phyloP scores from a whole-genome alignment of 768 basidiomycete species.

The Tylopilus subfusipes region DNA sequence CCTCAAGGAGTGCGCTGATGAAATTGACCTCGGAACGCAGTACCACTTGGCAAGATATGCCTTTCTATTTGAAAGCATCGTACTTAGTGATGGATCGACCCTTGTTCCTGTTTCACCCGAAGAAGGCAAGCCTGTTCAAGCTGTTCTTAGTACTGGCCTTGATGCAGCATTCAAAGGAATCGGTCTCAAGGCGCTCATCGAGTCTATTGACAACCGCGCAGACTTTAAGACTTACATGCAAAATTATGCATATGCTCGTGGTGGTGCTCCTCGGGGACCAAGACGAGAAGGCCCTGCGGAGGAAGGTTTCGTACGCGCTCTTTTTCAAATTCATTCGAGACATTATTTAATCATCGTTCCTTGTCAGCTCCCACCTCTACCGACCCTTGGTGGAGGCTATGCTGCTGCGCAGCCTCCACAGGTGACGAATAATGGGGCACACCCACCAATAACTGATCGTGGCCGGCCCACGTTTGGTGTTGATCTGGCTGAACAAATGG shows the following conservation, averaged over 20 bases:
- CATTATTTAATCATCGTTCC: slow-evolving; percentile 2
- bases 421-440: slow-evolving; percentile 26
- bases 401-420: slow-evolving; percentile 24
- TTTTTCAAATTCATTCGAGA: slow-evolving; percentile 2
- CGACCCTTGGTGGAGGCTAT: slow-evolving; percentile 37
- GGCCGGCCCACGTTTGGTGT: slow-evolving; percentile 88
- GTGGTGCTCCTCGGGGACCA: slow-evolving; percentile 63
- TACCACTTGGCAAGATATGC: slow-evolving; percentile 95
- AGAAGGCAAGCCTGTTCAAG: slow-evolving; percentile 48
- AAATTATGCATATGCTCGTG: slow-evolving; percentile 91
- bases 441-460: slow-evolving; percentile 46
- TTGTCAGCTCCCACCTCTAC: slow-evolving; percentile 59
- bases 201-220: slow-evolving; percentile 88
- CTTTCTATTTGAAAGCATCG: slow-evolving; percentile 87
- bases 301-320: slow-evolving; percentile 84
- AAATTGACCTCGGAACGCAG: slow-evolving; percentile 96
- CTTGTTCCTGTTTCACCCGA: slow-evolving; percentile 70
- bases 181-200: slow-evolving; percentile 83
- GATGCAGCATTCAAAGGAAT: slow-evolving; percentile 37
- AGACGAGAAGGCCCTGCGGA: slow-evolving; percentile 85
- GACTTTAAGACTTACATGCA: slow-evolving; percentile 99
- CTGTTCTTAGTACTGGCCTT: background rate
- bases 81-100: slow-evolving; percentile 84
- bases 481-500: slow-evolving; percentile 89
- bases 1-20: slow-evolving; percentile 92